Evolutionary conservation across 83 land plant genomes (phyloP), one percentile per base, ranked within the genome.

Genomic region (Picea abies): DNA sequence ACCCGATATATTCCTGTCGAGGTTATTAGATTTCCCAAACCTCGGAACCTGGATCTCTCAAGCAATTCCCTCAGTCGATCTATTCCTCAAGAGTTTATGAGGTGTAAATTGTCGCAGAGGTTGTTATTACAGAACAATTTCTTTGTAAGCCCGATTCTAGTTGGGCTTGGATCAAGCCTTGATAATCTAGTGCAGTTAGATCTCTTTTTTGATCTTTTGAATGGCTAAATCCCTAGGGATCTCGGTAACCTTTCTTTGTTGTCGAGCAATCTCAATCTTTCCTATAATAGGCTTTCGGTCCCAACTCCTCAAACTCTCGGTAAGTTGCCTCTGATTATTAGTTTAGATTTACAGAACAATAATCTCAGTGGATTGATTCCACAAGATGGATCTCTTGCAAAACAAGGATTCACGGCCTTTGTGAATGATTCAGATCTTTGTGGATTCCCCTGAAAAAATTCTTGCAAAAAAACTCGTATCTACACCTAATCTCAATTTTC

Each of bases 391-490:
- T 78, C 93, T 35, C 88, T 94, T 20, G 89, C 88, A 35, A 91
- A 85, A 63, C 97, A 94, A 78, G 95, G 95, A 2, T 93, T 92
- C 0, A 90, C 93, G 5, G 92, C 97, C 6, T 94, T 94, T 80
- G 83, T 90, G 25, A 85, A 83, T 82, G 93, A 94, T 80, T 91
- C 95, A 17, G 73, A 22, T 10, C 87, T 93, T 3, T 95, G 97
- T 26, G 94, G 97, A 5, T 91, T 91, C 71, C 95, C 92, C 15
- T 83, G 91, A 41, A 89, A 88, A 79, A 88, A 60, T 58, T 60
- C 85, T n/a, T 94, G 95, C 82, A 22, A 63, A 37, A 37, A 75
- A 60, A 23, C 63, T 88, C 2, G 63, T 9, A 58, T 76, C 83
- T 2, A 23, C 65, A 16, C 73, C 87, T 63, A 69, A 72, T 20